Evolutionary conservation across 768 basidiomycete species (phyloP).

Genomic region (Lactarius sanguifluus): DNA sequence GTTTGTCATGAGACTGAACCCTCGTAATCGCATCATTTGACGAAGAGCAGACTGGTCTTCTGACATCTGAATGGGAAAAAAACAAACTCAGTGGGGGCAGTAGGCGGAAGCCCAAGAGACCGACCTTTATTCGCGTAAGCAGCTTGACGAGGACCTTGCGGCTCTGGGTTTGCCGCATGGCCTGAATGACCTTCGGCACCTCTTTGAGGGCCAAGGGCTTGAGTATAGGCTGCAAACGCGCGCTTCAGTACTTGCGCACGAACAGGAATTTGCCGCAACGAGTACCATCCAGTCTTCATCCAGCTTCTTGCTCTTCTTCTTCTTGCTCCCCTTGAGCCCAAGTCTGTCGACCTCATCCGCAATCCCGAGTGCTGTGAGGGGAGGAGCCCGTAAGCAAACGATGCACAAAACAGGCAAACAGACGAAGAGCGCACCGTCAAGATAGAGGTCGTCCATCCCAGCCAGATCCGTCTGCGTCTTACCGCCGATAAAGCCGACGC

Average conservation of each 20-base stretch:
- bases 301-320: slow-evolving; percentile 88
- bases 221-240: slow-evolving; percentile 61
- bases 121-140: slow-evolving; percentile 80
- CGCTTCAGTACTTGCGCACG: slow-evolving; percentile 12
- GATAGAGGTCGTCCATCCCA: slow-evolving; percentile 91
- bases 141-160: slow-evolving; percentile 80
- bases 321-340: slow-evolving; percentile 83
- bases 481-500: slow-evolving; percentile 94
- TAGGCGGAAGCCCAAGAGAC: background rate
- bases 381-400: slow-evolving; percentile 6
- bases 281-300: slow-evolving; percentile 91
- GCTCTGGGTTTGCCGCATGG: slow-evolving; percentile 84
- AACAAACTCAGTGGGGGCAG: background rate
- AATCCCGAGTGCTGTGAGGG: slow-evolving; percentile 78
- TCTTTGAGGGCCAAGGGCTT: slow-evolving; percentile 76
- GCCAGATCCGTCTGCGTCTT: slow-evolving; percentile 97
- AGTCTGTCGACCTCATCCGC: slow-evolving; percentile 83
- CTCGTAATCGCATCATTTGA: slow-evolving; percentile 88
- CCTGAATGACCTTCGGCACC: slow-evolving; percentile 88
- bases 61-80: slow-evolving; percentile 60
- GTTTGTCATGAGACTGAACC: slow-evolving; percentile 89
- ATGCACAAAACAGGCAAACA: slow-evolving; percentile 6
- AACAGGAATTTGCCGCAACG: background rate
- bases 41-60: slow-evolving; percentile 75
- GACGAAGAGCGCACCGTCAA: slow-evolving; percentile 62